phyloP scores from a whole-genome alignment of 1,284 basidiomycete genomes.

The Meripilus lineatus region DNA sequence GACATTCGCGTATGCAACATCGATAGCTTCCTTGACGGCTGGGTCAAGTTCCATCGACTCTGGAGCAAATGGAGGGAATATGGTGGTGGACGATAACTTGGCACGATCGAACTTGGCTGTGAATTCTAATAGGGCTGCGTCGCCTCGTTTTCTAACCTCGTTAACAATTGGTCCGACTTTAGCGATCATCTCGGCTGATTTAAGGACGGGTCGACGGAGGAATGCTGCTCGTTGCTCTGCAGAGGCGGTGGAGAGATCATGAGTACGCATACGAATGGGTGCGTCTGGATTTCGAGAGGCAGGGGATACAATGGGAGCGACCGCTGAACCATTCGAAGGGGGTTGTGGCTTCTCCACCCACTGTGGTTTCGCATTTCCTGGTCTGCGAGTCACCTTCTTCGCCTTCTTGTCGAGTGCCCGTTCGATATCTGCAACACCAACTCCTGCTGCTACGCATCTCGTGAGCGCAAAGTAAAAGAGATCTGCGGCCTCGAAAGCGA shows the following conservation, averaged over 20 bases:
- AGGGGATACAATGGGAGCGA: slow-evolving; percentile 24
- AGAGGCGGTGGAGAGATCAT: slow-evolving; percentile 52
- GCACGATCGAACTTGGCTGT: slow-evolving; percentile 93
- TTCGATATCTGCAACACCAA: slow-evolving; percentile 84
- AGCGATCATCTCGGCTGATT: slow-evolving; percentile 90
- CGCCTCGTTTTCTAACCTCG: slow-evolving; percentile 80
- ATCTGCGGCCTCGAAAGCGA: slow-evolving; percentile 98
- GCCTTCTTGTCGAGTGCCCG: slow-evolving; percentile 83
- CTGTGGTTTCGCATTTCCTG: slow-evolving; percentile 92
- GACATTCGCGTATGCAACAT: slow-evolving; percentile 91
- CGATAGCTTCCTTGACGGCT: slow-evolving; percentile 79
- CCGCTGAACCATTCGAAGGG: slow-evolving; percentile 5
- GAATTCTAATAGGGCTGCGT: slow-evolving; percentile 83
- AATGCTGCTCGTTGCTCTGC: slow-evolving; percentile 60
- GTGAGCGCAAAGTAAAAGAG: slow-evolving; percentile 92
- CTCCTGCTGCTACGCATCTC: slow-evolving; percentile 83
- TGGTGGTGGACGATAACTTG: slow-evolving; percentile 54
- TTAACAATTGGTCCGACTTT: slow-evolving; percentile 96
- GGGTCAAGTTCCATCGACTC: slow-evolving; percentile 57
- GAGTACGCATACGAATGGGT: slow-evolving; percentile 75
- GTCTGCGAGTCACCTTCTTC: slow-evolving; percentile 81
- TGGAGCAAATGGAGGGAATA: slow-evolving; percentile 63
- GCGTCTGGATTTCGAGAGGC: slow-evolving; percentile 28
- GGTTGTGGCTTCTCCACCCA: slow-evolving; percentile 42
- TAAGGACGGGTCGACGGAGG: slow-evolving; percentile 88